Evolutionary conservation across 306 rosid species (phyloP), one percentile per base, ranked within the genome.

Genomic region (Quercus agrifolia): DNA sequence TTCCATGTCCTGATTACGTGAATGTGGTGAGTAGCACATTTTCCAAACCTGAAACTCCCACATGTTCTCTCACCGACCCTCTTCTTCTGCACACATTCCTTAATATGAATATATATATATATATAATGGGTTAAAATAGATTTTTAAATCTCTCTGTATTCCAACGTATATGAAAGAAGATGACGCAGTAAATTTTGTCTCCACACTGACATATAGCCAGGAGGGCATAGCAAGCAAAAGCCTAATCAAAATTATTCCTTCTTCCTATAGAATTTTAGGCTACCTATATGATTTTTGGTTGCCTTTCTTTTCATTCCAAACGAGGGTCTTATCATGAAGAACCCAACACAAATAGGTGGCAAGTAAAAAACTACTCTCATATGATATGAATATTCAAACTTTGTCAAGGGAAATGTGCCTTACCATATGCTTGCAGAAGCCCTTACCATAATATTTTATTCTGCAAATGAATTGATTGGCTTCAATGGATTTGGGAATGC

Each of bases 1-100:
- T 79, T 82, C 82, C 64, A 81, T 75, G 84, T 21, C 54, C 46
- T 67, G 72, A 80, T 84, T 75, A 79, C 76, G 75, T 52, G 84
- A 84, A 87, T 75, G 54, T 33, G 54, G 54, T 11, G 3, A 52
- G 8, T 28, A 33, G 83, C 87, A 78, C 83, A 59, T 79, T 75
- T 78, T 46, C 85, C 79, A 77, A 87, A 74, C 82, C 79, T 79
- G 85, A 57, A 82, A 25, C 54, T 86, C 87, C 82, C 84, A 81
- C 84, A 81, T 87, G 86, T 83, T 88, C 83, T 82, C 80, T 80
- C 87, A 89, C 89, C 81, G 75, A 80, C 86, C 79, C 77, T 77
- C 38, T 66, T 73, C 69, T 56, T 51, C 77, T 80, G 86, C 82
- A 69, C 85, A 84, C 82, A 86, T 88, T 91, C 92, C 87, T 78